These are phyloP conservation scores for Pugionium dolabratum DNA, from an alignment of 345 rosid species.

Conservation along the genomic window DNA sequence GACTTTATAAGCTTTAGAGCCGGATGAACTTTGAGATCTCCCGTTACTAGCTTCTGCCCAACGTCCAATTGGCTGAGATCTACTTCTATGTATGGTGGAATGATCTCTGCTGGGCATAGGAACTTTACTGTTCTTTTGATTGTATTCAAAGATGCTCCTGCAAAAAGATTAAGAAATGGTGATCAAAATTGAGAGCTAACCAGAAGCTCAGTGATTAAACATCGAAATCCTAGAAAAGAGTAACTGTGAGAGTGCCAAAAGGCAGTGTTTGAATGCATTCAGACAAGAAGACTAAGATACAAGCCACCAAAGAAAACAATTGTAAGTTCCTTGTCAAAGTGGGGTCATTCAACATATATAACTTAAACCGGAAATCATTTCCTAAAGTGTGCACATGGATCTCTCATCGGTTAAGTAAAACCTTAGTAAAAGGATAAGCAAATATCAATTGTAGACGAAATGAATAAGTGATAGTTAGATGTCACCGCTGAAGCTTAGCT, in stretches of 20 bases:
- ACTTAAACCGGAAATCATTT: background rate
- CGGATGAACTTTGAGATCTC: slow-evolving; percentile 93
- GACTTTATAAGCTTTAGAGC: slow-evolving; percentile 66
- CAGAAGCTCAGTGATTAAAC: background rate
- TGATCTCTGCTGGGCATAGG: slow-evolving; percentile 80
- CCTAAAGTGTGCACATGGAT: background rate
- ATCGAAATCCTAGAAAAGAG: background rate
- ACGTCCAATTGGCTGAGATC: slow-evolving; percentile 86
- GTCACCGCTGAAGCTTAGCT: background rate
- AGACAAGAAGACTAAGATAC: background rate
- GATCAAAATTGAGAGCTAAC: background rate
- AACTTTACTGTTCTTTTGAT: slow-evolving; percentile 85
- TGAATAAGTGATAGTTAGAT: background rate
- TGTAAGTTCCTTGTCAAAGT: no score
- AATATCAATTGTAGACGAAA: no score
- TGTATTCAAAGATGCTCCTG: slow-evolving; percentile 86
- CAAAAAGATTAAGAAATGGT: slow-evolving; percentile 11
- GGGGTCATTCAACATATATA: no score
- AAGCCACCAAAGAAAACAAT: background rate
- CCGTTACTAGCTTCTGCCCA: slow-evolving; percentile 69
- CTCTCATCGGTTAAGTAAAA: background rate
- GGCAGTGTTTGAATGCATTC: no score
- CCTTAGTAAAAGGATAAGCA: background rate
- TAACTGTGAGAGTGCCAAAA: no score
- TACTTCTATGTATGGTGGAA: slow-evolving; percentile 95